Conservation (phyloP, 768 basidiomycete species). For the Russula virescens region DNA sequence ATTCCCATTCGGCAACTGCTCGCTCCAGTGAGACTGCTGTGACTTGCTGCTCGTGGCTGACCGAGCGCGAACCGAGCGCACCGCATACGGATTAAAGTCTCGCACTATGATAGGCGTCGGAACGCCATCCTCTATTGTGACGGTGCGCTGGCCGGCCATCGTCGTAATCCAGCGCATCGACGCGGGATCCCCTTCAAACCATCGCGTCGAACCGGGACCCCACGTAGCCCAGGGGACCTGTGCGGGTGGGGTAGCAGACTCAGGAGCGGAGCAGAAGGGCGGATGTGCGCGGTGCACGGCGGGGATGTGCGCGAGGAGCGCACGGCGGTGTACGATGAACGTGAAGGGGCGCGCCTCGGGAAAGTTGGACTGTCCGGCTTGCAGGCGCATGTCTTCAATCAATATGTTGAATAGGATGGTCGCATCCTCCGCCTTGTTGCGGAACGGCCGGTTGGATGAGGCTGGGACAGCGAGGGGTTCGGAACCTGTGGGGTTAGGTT, state of each 20-base stretch:
- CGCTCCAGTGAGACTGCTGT: neutral
- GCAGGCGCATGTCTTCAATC: conserved; percentile 8
- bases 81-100: conserved; percentile 26
- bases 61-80: conserved; percentile 13
- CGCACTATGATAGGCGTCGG: conserved; percentile 17
- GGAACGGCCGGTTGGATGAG: conserved; percentile 22
- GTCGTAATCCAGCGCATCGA: conserved; percentile 30
- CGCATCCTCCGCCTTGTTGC: conserved; percentile 25
- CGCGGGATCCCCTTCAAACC: conserved; percentile 25
- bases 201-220: conserved; percentile 27
- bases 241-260: neutral
- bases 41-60: neutral
- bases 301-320: conserved; percentile 20
- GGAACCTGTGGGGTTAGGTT: conserved; percentile 26
- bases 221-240: conserved; percentile 25
- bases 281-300: neutral
- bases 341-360: conserved; percentile 23
- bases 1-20: conserved; percentile 7
- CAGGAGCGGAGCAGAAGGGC: neutral
- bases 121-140: conserved; percentile 10
- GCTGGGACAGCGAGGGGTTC: neutral
- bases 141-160: conserved; percentile 29
- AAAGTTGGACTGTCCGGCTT: neutral
- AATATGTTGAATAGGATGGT: conserved; percentile 27
- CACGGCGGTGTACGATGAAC: conserved; percentile 26